phyloP scores from a whole-genome alignment of 768 basidiomycete genomes.

The Kwoniella europaea region DNA sequence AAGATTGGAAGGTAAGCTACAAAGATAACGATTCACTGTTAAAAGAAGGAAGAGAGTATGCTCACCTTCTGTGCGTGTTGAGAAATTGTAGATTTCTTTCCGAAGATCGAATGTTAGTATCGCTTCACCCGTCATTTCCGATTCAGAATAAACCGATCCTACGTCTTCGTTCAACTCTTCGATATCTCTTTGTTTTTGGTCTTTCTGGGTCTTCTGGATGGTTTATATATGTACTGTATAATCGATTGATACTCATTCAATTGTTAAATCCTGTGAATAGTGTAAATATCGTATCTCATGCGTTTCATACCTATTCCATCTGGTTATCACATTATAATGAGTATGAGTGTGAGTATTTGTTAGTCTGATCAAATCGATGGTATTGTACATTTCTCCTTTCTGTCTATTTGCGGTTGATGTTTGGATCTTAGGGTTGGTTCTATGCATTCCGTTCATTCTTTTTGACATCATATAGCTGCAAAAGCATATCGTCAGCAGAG shows the following conservation, averaged over 20 bases:
- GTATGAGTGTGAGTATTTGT: background rate
- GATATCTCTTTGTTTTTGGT: background rate
- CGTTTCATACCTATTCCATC: background rate
- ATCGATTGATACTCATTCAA: background rate
- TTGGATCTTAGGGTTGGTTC: background rate
- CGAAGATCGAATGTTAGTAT: conserved; percentile 25
- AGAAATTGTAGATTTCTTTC: conserved; percentile 32
- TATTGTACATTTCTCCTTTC: background rate
- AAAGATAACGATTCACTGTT: background rate
- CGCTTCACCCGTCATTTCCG: conserved; percentile 33
- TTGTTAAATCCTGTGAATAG: background rate
- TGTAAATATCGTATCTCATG: background rate
- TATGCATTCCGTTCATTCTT: background rate
- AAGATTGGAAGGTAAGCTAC: conserved; percentile 52
- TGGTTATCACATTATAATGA: background rate
- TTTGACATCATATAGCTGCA: background rate
- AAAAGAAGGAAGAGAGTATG: background rate
- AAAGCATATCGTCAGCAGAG: background rate
- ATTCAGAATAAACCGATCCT: conserved; percentile 23
- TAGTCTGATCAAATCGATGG: background rate
- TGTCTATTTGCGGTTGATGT: background rate
- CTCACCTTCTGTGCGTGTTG: background rate
- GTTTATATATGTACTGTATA: background rate
- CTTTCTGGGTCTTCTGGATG: background rate
- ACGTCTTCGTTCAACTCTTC: background rate